Conservation (phyloP, 805 yeast genomes). For the Kazachstania psychrophila region DNA sequence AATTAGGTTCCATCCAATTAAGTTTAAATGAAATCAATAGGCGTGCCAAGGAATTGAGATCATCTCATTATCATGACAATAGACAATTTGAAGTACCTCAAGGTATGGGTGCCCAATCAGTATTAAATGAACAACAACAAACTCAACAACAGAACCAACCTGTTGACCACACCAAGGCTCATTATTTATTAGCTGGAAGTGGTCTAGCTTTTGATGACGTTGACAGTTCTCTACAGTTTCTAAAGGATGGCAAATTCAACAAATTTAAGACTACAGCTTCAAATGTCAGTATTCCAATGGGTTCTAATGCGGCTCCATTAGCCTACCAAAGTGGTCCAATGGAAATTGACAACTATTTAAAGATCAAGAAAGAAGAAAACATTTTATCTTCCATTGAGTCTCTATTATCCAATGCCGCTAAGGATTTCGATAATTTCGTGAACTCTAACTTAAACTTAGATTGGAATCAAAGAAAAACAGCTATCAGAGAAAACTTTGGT, state of each 20-base stretch:
- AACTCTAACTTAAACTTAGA: conserved; percentile 65
- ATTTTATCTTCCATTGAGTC: conserved; percentile 77
- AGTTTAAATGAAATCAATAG: conserved; percentile 71
- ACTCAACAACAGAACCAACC: neutral
- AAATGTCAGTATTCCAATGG: neutral
- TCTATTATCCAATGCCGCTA: conserved; percentile 60
- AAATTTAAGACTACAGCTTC: neutral
- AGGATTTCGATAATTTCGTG: conserved; percentile 74
- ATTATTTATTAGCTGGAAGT: conserved; percentile 80
- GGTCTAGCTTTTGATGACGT: conserved; percentile 83
- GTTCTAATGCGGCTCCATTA: neutral
- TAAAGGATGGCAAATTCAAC: conserved; percentile 6
- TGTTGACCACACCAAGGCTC: conserved; percentile 54
- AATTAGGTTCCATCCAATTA: conserved; percentile 71
- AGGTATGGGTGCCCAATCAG: conserved; percentile 12
- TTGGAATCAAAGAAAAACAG: conserved; percentile 74
- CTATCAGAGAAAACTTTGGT: conserved; percentile 65
- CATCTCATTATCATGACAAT: conserved; percentile 10
- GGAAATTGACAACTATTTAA: conserved; percentile 56
- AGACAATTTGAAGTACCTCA: neutral
- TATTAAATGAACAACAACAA: conserved; percentile 2
- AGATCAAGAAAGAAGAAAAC: conserved; percentile 70
- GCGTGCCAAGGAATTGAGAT: conserved; percentile 49
- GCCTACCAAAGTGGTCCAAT: neutral
- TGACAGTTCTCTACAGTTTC: conserved; percentile 43